Conservation (phyloP, 2,329 filamentous ascomycete genomes). For the Arachnomyces sp. region DNA sequence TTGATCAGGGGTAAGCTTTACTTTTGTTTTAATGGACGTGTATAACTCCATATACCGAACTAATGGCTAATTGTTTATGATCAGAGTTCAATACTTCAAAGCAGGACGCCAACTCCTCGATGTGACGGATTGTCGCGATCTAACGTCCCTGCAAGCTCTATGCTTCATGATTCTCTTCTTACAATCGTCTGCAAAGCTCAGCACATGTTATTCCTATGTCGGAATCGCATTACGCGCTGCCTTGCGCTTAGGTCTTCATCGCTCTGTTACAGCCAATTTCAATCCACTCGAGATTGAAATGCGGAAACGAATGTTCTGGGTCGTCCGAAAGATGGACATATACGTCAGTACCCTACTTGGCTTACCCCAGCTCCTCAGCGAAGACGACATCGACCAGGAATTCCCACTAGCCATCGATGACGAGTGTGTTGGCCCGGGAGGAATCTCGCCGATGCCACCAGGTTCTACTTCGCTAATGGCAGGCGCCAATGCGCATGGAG, state of each 20-base stretch:
- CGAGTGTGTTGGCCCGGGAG: constrained; percentile 38
- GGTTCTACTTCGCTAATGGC: constrained; percentile 49
- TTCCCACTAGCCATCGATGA: constrained; percentile 39
- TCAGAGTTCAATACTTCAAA: constrained; percentile 66
- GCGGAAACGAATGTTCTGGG: constrained; percentile 56
- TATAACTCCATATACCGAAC: neutral
- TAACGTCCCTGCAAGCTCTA: constrained; percentile 65
- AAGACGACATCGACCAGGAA: constrained; percentile 44
- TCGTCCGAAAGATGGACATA: constrained; percentile 42
- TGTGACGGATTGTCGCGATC: constrained; percentile 58
- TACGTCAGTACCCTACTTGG: constrained; percentile 44
- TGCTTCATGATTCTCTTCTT: constrained; percentile 75
- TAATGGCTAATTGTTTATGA: constrained; percentile 8
- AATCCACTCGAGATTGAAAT: constrained; percentile 66
- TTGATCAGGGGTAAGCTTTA: constrained; percentile 46
- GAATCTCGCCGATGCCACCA: constrained; percentile 46
- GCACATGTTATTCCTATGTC: constrained; percentile 71
- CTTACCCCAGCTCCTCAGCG: constrained; percentile 41
- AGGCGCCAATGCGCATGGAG: constrained; percentile 53
- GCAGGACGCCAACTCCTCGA: constrained; percentile 57
- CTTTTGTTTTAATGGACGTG: constrained; percentile 2
- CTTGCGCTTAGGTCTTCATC: constrained; percentile 69
- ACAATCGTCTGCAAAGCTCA: constrained; percentile 69
- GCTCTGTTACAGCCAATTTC: constrained; percentile 58
- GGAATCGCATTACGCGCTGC: constrained; percentile 68